Percentiles rank a stretch among this genome's conserved stretches.
phyloP scores from a whole-genome alignment of 1,139 yeast species.

The Geotrichum klebahnii region DNA sequence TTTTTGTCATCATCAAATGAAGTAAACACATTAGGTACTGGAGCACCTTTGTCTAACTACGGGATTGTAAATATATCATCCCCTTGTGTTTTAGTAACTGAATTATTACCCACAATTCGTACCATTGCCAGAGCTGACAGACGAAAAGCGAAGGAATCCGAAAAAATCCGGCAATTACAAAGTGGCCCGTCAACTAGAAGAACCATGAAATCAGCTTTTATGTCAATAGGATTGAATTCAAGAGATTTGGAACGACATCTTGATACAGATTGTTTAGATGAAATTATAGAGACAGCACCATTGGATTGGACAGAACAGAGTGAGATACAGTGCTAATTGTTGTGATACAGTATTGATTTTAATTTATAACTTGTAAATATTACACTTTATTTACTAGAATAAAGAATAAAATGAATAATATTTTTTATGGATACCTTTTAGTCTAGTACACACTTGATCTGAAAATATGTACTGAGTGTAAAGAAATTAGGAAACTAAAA shows the following conservation, averaged over 20 bases:
- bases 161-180: neutral
- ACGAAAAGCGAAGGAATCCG: neutral
- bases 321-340: neutral
- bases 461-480: too few relatives aligned
- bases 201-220: neutral
- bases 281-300: constrained; percentile 9
- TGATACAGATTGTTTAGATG: constrained; percentile 1
- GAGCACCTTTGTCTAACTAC: too few relatives aligned
- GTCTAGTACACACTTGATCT: too few relatives aligned
- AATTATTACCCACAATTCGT: constrained; percentile 4
- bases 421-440: too few relatives aligned
- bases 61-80: constrained; percentile 4
- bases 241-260: neutral
- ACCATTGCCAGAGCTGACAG: constrained; percentile 7
- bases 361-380: too few relatives aligned
- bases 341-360: too few relatives aligned
- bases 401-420: too few relatives aligned
- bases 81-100: constrained; percentile 2
- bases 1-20: neutral
- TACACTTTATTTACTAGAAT: too few relatives aligned
- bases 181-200: constrained; percentile 6
- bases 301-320: neutral
- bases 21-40: too few relatives aligned
- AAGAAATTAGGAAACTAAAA: too few relatives aligned
- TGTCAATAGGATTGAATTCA: neutral